Evolutionary conservation across 1,284 basidiomycete genomes (phyloP), one percentile per base, ranked within the genome.

Genomic region (Austroboletus niveus): DNA sequence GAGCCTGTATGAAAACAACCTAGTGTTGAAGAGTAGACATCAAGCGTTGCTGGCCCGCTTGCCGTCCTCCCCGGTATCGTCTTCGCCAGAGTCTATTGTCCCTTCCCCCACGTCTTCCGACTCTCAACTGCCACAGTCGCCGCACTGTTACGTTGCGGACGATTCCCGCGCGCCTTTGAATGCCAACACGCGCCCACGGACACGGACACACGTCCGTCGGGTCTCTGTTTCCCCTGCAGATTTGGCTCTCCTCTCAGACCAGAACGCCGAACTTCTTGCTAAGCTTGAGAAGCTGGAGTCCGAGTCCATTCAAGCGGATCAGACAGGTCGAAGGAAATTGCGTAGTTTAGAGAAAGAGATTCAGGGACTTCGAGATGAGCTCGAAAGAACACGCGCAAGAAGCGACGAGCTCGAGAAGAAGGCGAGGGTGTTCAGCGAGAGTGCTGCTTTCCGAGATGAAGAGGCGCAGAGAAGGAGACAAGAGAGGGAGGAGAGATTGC

Each of bases 331-430:
- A 49, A 79, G 81, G 38, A 81, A 81, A 57, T 73, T 94, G 12
- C 81, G 82, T 43, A 79, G 78, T 61, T 70, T 94, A 47, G 90
- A 93, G 69, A 82, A 81, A 63, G 92, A 94, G 73, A 85, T 94
- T 12, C 71, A 77, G 48, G 72, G 72, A 8, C 72, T 94, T 22
- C 77, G 81, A 48, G 81, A 83, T 24, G 90, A 92, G 61, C 75
- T 93, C 34, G 88, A 91, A 60, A 75, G 77, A 54, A 85, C 85
- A 11, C 84, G 84, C 56, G 78, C 79, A 44, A 78, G 76, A 59
- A 87, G 86, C 58, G 78, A 80, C 35, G 82, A 86, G 62, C 72
- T 92, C 35, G 88, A 91, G 68, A 75, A 82, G 62, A 80, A 80
- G 63, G 75, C 80, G 12, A 77, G 75, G 55, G 60, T 70, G 15